Base-by-base conservation (phyloP, 768 basidiomycete genomes). In the Chlorophyllum brunneum region DNA sequence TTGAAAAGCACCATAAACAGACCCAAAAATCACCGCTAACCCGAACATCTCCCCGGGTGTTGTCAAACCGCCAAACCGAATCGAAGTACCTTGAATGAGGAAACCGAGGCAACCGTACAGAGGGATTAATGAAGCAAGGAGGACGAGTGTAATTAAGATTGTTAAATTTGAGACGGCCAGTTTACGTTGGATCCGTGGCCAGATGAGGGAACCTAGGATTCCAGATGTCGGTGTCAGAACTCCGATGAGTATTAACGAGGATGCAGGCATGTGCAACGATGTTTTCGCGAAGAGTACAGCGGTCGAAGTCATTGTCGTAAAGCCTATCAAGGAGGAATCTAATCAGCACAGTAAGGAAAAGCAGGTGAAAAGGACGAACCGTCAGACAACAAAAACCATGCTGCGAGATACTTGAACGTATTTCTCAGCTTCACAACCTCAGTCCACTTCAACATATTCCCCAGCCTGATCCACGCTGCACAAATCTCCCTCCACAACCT, bases 351-450 rank as follows among this genome's bases (percentile, higher is more conserved):
- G 10, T 24, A 20, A 40, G 23, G 20, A 36, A 26, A 20, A 8
- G 23, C 16, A 27, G 33, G 15, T 22, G 1, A 24, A 31, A 31
- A 22, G 6, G 26, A 67, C 79, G 38, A 47, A 89, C 92, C 91
- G 61, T 98, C 95, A 1, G 89, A 92, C 20, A 98, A 80, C 10
- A 98, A 76, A 65, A 97, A 95, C 94, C 95, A 98, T 0, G 95
- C 92, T 4, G 85, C 80, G 37, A 98, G 83, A 60, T 92, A 98
- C 58, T 79, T 79, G 74, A 95, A 98, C 1, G 94, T 93, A 61
- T 92, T 86, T 26, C 79, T 77, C 13, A 98, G 73, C 47, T 79
- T 78, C 64, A 78, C 79, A 34, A 95, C 82, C 62, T 95, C 85
- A 6, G 68, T 70, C 75, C 81, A 85, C 1, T 73, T 74, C 18